Evolutionary conservation across 2,329 filamentous ascomycete species (phyloP).

Genomic region (Stachybotrys elegans): DNA sequence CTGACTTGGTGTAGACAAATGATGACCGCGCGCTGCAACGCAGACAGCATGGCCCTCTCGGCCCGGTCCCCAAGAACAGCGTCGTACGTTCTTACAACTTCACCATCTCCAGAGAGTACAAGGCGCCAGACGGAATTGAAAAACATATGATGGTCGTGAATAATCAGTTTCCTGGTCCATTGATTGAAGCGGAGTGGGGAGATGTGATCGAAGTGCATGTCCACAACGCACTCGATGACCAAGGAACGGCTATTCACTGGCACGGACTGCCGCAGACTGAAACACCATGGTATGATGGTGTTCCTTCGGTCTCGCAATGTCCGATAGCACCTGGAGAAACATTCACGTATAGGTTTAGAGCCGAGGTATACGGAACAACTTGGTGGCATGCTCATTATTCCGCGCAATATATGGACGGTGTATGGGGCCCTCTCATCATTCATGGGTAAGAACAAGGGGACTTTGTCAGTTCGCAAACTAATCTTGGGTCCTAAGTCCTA

Average conservation of each 20-base stretch:
- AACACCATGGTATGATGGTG: slow-evolving; percentile 39
- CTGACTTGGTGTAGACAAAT: background rate
- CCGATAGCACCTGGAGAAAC: slow-evolving; percentile 29
- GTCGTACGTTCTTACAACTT: background rate
- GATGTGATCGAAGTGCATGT: slow-evolving; percentile 54
- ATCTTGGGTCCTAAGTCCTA: too few relatives aligned
- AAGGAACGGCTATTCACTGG: slow-evolving; percentile 43
- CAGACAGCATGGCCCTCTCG: background rate
- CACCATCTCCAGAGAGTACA: background rate
- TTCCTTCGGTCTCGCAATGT: slow-evolving; percentile 36
- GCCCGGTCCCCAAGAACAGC: background rate
- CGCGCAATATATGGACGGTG: background rate
- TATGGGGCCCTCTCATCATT: background rate
- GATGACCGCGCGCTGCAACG: background rate
- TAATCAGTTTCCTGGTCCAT: slow-evolving; percentile 29
- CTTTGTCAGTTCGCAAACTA: too few relatives aligned
- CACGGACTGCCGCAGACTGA: slow-evolving; percentile 38
- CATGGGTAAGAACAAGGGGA: too few relatives aligned
- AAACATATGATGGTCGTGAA: slow-evolving; percentile 10
- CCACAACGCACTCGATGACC: slow-evolving; percentile 54
- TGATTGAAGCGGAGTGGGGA: slow-evolving; percentile 48
- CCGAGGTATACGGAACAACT: background rate
- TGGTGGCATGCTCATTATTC: background rate
- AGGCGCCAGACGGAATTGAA: slow-evolving; percentile 7
- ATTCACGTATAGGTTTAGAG: slow-evolving; percentile 21